Percentiles rank a stretch among this genome's conserved stretches.
Conservation (phyloP, 345 rosid genomes). For the Pistacia atlantica region DNA sequence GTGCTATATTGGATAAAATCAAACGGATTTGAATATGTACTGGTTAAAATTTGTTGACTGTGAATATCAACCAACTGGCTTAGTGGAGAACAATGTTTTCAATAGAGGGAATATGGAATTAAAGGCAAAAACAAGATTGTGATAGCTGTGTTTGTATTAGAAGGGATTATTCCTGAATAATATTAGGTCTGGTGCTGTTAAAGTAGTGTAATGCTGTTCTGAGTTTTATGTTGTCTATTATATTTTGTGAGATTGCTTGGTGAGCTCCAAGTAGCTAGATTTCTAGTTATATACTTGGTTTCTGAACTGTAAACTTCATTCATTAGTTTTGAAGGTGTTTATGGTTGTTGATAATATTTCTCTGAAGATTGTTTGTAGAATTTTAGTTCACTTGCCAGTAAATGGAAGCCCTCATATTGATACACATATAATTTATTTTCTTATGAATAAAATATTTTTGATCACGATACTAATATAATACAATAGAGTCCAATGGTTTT, state of each 20-base stretch:
- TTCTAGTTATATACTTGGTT: no score
- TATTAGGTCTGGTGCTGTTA: background rate
- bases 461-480: no score
- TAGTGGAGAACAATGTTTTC: background rate
- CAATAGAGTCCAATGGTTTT: no score
- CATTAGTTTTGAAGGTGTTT: no score
- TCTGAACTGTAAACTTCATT: no score
- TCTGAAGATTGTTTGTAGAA: background rate
- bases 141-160: background rate
- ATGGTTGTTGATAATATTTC: background rate
- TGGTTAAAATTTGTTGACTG: background rate
- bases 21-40: background rate
- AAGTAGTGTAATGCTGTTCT: no score
- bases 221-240: background rate
- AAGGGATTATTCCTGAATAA: background rate
- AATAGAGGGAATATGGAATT: background rate
- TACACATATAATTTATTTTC: background rate
- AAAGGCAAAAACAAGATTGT: background rate
- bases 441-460: no score
- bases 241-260: background rate
- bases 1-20: background rate
- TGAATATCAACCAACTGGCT: background rate
- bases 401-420: background rate
- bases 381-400: background rate
- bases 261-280: background rate